Percentiles rank a stretch among this genome's conserved stretches.
These are phyloP conservation scores for Adansonia digitata DNA, from an alignment of 345 rosid genomes.

Conservation along the genomic window DNA sequence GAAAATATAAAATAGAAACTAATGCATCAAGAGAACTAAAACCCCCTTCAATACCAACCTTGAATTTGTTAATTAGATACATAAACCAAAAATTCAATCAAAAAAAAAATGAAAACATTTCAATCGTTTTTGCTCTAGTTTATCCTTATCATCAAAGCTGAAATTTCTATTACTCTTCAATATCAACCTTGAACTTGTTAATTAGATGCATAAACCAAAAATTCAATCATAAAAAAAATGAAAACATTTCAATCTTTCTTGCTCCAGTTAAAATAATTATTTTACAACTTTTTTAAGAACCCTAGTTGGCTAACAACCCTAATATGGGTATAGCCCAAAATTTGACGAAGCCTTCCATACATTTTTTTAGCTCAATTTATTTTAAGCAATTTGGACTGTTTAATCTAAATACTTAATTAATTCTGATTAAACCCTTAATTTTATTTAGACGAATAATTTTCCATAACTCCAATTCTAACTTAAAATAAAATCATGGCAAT, in stretches of 20 bases:
- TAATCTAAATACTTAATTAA: too few species aligned
- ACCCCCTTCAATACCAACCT: background rate
- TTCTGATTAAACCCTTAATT: too few species aligned
- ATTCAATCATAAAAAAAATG: background rate
- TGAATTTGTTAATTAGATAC: background rate
- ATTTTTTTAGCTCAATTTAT: too few species aligned
- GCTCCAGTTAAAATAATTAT: too few species aligned
- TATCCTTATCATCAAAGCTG: background rate
- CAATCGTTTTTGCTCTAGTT: background rate
- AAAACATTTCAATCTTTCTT: background rate
- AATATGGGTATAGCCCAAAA: too few species aligned
- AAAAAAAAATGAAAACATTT: background rate
- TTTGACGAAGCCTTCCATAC: too few species aligned
- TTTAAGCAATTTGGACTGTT: too few species aligned
- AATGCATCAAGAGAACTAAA: background rate
- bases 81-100: background rate
- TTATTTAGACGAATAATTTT: too few species aligned
- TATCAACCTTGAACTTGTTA: background rate
- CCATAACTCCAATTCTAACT: too few species aligned
- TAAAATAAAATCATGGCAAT: too few species aligned
- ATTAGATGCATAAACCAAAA: background rate
- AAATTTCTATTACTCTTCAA: background rate
- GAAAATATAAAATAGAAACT: background rate
- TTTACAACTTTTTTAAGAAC: too few species aligned
- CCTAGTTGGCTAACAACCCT: too few species aligned